These are phyloP conservation scores for Rubia tinctorum DNA, from an alignment of 305 asterid genomes.

Conservation along the genomic window DNA sequence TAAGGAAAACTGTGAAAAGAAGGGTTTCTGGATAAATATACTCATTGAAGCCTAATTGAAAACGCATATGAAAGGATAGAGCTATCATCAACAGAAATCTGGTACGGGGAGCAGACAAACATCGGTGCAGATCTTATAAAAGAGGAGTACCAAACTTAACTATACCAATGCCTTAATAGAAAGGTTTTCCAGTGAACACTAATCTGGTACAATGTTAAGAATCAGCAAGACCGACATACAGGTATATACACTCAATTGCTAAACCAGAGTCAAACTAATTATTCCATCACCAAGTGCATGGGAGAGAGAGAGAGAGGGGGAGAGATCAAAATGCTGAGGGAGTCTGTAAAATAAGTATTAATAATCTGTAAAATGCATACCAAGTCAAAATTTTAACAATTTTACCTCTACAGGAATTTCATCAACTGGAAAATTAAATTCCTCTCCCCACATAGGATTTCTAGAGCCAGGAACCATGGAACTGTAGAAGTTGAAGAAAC, in stretches of 20 bases:
- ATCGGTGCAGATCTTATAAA: background rate
- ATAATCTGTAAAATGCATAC: background rate
- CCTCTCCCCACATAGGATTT: constrained; percentile 99
- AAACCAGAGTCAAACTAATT: constrained; percentile 2
- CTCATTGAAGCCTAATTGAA: background rate
- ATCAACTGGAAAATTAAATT: constrained; percentile 82
- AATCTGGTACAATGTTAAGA: background rate
- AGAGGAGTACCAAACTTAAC: background rate
- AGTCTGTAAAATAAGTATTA: background rate
- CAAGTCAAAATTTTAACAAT: constrained; percentile 16
- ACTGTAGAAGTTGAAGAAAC: constrained; percentile 37
- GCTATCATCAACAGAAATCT: background rate
- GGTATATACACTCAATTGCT: background rate
- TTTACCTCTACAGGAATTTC: constrained; percentile 91
- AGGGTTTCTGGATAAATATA: background rate
- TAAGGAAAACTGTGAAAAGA: background rate
- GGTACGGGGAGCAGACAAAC: background rate
- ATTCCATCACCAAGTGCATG: background rate
- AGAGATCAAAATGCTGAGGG: background rate
- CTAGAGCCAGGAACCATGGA: constrained; percentile 98
- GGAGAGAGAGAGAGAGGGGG: background rate
- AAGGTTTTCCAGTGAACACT: background rate
- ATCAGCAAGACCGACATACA: background rate
- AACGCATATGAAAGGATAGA: background rate
- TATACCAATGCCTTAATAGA: background rate